These are phyloP conservation scores for Inga oerstediana DNA, from an alignment of 306 rosid genomes.

Conservation along the genomic window DNA sequence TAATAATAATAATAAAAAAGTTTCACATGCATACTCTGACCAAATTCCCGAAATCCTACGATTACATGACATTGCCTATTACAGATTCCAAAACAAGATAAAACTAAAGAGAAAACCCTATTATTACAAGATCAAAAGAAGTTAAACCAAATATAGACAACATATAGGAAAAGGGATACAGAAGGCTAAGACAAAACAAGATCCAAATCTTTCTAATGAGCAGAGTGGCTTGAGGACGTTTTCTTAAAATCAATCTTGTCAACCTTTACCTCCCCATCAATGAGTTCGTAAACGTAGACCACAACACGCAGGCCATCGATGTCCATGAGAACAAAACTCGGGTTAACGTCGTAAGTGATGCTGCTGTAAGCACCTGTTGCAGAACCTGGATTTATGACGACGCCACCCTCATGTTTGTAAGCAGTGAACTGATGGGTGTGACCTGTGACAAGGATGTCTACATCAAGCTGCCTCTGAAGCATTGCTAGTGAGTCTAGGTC, in stretches of 20 bases:
- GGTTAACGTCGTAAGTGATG: slow-evolving; percentile 95
- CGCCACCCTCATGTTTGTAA: slow-evolving; percentile 97
- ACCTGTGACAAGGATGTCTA: slow-evolving; percentile 97
- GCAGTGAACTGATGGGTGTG: slow-evolving; percentile 98
- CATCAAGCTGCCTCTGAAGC: slow-evolving; percentile 99
- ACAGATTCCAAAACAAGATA: background rate
- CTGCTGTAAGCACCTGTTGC: slow-evolving; percentile 96
- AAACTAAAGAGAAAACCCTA: background rate
- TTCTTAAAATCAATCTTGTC: slow-evolving; percentile 99
- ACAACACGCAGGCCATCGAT: slow-evolving; percentile 97
- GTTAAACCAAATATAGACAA: slow-evolving; percentile 11
- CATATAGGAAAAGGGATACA: slow-evolving; percentile 7
- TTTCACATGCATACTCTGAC: background rate
- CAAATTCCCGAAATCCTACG: background rate
- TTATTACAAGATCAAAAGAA: slow-evolving; percentile 16
- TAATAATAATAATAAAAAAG: background rate
- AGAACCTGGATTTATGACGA: slow-evolving; percentile 96
- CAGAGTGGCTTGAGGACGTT: slow-evolving; percentile 66
- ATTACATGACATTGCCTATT: slow-evolving; percentile 29
- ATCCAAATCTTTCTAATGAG: slow-evolving; percentile 52
- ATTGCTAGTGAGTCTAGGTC: slow-evolving; percentile 97
- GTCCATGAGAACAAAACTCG: slow-evolving; percentile 98
- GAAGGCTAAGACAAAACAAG: background rate
- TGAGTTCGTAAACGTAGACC: slow-evolving; percentile 94
- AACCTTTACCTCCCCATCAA: slow-evolving; percentile 97